A percentile compares a stretch with the other conserved stretches of the same genome.
Conservation (phyloP, 1,284 basidiomycete species). For the Puccinia polysora region DNA sequence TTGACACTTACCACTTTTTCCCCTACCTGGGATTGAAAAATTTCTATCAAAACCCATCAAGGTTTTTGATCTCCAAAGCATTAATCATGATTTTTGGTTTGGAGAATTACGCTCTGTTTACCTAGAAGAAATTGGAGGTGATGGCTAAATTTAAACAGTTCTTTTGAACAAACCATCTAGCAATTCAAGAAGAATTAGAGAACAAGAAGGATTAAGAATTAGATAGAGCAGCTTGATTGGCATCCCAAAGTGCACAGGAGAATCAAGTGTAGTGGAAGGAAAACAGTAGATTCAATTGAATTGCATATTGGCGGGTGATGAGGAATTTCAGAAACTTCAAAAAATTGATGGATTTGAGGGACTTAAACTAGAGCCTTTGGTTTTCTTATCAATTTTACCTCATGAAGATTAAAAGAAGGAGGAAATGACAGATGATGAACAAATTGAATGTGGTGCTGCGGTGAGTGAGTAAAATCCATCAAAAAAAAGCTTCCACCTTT, state of each 20-base stretch:
- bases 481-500: too few species aligned
- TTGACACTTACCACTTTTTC: neutral
- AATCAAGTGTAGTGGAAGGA: constrained; percentile 25
- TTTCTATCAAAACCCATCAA: too few species aligned
- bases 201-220: constrained; percentile 26
- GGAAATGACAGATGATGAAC: constrained; percentile 48
- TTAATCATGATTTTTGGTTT: constrained; percentile 50
- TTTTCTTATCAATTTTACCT: constrained; percentile 29
- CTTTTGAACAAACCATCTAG: constrained; percentile 15
- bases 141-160: constrained; percentile 45
- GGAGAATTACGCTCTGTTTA: constrained; percentile 52
- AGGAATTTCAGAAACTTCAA: constrained; percentile 11
- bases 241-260: neutral
- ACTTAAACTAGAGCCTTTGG: neutral
- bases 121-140: constrained; percentile 51
- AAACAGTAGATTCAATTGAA: constrained; percentile 14
- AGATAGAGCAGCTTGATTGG: constrained; percentile 4
- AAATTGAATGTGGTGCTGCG: constrained; percentile 48
- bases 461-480: too few species aligned
- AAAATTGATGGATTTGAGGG: neutral
- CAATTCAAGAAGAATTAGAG: constrained; percentile 25
- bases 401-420: constrained; percentile 47
- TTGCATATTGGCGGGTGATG: constrained; percentile 23
- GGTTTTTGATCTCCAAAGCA: constrained; percentile 45
- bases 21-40: neutral